These are phyloP conservation scores for Erythrophleum fordii DNA, from an alignment of 306 rosid species.

Conservation along the genomic window DNA sequence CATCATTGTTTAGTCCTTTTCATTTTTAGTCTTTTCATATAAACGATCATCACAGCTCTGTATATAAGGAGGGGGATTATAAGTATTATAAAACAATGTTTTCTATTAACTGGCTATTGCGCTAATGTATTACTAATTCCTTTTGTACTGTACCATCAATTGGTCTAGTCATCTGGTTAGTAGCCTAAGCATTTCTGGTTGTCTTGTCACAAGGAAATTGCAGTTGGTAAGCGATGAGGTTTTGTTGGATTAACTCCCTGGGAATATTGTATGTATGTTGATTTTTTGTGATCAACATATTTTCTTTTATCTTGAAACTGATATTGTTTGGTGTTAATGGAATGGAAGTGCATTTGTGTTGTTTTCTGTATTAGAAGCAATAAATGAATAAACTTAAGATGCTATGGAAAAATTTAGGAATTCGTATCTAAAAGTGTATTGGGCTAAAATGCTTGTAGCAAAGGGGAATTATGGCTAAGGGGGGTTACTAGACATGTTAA, in stretches of 20 bases:
- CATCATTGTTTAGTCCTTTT: no score
- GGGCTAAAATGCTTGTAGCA: not conserved
- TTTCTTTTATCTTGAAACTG: not conserved
- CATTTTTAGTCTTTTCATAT: no score
- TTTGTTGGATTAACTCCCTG: not conserved
- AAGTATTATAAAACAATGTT: no score
- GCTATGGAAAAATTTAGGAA: not conserved
- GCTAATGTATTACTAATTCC: not conserved
- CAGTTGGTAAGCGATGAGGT: not conserved
- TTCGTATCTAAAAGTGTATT: not conserved
- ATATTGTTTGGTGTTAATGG: not conserved
- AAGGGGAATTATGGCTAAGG: not conserved
- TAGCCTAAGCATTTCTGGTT: not conserved
- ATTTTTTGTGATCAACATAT: not conserved
- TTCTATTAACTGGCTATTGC: no score
- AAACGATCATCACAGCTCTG: no score
- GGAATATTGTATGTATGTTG: not conserved
- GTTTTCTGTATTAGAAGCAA: not conserved
- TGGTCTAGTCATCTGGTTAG: slow-evolving; percentile 6
- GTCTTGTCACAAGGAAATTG: not conserved
- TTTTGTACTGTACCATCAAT: not conserved
- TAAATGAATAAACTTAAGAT: not conserved
- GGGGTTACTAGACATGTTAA: not conserved
- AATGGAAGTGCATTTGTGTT: not conserved
- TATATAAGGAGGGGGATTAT: no score